phyloP scores from a whole-genome alignment of 108 stramenopile genomes.

The Cyclostephanos tholiformis region DNA sequence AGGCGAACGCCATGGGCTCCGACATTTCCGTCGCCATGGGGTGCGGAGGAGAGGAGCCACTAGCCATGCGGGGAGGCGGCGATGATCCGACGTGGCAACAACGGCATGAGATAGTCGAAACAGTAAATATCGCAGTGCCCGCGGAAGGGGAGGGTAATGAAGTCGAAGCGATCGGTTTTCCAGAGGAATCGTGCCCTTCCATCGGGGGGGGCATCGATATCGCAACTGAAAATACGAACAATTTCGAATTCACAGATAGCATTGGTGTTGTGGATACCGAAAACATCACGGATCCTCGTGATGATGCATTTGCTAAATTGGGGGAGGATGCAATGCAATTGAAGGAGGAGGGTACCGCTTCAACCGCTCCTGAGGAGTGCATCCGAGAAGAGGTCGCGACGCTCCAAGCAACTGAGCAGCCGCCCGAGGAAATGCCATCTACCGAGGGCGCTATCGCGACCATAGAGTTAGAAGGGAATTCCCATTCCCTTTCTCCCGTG shows the following conservation, averaged over 20 bases:
- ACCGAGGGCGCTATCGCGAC: too few relatives aligned
- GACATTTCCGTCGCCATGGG: background rate
- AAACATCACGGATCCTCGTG: background rate
- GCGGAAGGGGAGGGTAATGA: background rate
- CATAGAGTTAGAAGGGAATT: background rate
- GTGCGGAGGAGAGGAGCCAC: slow-evolving; percentile 4
- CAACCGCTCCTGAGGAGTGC: background rate
- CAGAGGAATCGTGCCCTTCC: background rate
- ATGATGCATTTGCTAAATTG: background rate
- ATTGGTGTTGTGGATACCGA: background rate
- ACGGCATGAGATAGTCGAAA: background rate
- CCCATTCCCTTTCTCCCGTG: background rate
- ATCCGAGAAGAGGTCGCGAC: background rate
- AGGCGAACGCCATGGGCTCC: background rate
- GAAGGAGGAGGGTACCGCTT: background rate
- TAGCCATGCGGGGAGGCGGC: slow-evolving; percentile 9
- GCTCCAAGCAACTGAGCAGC: background rate
- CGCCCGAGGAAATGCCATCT: background rate
- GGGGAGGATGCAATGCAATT: background rate
- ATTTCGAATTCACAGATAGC: background rate
- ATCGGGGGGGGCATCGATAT: background rate
- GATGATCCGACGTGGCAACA: background rate
- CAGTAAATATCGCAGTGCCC: background rate
- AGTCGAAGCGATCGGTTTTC: background rate
- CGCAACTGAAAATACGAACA: background rate